Evolutionary conservation across 2,329 filamentous ascomycete genomes (phyloP).

Genomic region (Colletotrichum eleusines): DNA sequence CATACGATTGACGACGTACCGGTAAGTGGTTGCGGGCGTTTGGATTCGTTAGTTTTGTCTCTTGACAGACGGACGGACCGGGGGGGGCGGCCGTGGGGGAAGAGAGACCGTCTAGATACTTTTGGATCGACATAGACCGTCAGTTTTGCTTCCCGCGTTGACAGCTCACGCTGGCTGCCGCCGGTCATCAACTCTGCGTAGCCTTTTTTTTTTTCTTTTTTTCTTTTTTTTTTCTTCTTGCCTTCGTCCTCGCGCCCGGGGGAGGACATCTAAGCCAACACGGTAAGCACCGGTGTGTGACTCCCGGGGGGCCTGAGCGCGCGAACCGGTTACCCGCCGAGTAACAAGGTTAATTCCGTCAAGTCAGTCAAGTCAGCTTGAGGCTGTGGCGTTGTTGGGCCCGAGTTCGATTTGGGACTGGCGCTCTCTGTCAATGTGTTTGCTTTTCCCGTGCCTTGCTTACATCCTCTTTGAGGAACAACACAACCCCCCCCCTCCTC

Average conservation of each 20-base stretch:
- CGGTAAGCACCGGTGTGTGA: background rate
- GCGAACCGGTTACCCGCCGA: too few species aligned
- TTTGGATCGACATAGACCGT: background rate
- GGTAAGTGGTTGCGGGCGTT: constrained; percentile 14
- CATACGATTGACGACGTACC: constrained; percentile 10
- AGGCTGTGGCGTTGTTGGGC: constrained; percentile 6
- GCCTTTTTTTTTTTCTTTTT: too few species aligned
- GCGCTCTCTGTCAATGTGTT: constrained; percentile 18
- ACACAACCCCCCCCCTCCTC: too few species aligned
- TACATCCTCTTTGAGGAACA: background rate
- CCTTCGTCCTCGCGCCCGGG: background rate
- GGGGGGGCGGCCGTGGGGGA: too few species aligned
- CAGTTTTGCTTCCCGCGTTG: background rate
- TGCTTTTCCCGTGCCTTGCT: constrained; percentile 26
- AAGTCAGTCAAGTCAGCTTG: too few species aligned
- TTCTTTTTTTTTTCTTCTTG: too few species aligned
- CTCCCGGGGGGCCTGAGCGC: constrained; percentile 16
- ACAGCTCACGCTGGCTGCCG: background rate
- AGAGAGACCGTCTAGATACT: background rate
- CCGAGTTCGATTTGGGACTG: constrained; percentile 22
- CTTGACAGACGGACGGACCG: background rate
- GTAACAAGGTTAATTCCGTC: constrained; percentile 33
- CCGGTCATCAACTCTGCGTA: too few species aligned
- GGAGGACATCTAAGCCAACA: background rate
- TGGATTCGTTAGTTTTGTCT: constrained; percentile 9